Conservation (phyloP, 1,284 basidiomycete genomes). For the Stygiomarasmius scandens region DNA sequence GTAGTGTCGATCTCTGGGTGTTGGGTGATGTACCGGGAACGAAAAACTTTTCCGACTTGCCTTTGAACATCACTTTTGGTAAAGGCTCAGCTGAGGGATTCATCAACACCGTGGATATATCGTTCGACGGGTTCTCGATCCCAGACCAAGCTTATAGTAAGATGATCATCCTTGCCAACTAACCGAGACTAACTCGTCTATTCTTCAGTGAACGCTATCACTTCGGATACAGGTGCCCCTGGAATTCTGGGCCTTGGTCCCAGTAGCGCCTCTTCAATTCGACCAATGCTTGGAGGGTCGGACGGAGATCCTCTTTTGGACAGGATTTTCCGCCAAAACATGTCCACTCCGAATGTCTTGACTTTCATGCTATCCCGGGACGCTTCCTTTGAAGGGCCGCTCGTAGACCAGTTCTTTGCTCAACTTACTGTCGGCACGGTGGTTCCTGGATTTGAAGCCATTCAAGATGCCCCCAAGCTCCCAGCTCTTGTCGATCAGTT, state of each 20-base stretch:
- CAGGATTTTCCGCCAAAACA: slow-evolving; percentile 3
- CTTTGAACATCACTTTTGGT: background rate
- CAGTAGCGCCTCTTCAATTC: background rate
- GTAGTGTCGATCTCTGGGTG: slow-evolving; percentile 1
- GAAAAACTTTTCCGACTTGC: background rate
- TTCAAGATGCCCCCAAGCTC: background rate
- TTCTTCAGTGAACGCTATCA: background rate
- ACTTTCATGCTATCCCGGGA: background rate
- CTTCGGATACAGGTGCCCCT: background rate
- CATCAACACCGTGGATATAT: background rate
- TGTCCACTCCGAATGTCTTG: background rate
- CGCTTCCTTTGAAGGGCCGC: too few relatives aligned
- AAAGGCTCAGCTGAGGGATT: background rate
- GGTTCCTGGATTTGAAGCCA: background rate
- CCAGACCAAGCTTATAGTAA: slow-evolving; percentile 1
- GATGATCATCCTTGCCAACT: background rate
- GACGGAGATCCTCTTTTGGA: background rate
- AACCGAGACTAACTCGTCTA: background rate
- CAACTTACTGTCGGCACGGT: background rate
- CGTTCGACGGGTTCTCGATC: background rate
- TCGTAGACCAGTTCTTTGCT: background rate
- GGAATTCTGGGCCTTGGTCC: background rate
- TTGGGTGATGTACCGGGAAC: background rate
- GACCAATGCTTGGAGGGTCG: background rate
- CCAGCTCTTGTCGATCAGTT: background rate